Evolutionary conservation across 345 rosid species (phyloP).

Genomic region (Murraya koenigii): DNA sequence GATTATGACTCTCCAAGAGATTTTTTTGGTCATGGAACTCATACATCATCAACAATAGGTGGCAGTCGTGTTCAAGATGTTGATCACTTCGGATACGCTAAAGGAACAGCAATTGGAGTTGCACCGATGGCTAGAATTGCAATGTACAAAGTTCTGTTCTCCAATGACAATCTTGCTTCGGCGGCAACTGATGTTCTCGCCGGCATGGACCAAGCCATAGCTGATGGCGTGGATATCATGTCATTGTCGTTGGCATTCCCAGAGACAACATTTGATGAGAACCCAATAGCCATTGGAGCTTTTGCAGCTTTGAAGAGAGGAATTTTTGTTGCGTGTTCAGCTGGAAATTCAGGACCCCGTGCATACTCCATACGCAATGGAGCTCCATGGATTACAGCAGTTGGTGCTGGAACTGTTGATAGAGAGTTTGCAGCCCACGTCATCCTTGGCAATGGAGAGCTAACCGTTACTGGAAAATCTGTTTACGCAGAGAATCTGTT

Average conservation of each 20-base stretch:
- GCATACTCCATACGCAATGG: constrained; percentile 38
- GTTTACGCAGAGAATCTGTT: constrained; percentile 39
- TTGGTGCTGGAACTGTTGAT: constrained; percentile 3
- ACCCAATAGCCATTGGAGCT: constrained; percentile 56
- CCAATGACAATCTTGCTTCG: constrained; percentile 11
- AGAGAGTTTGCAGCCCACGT: constrained; percentile 30
- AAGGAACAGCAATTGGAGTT: constrained; percentile 38
- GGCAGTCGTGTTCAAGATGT: constrained; percentile 30
- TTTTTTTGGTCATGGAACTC: constrained; percentile 48
- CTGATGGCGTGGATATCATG: constrained; percentile 47
- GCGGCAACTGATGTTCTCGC: constrained; percentile 33
- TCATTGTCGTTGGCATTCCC: constrained; percentile 37
- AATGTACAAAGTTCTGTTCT: constrained; percentile 49
- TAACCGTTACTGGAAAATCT: constrained; percentile 29
- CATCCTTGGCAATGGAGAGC: constrained; percentile 18
- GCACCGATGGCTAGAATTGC: constrained; percentile 60
- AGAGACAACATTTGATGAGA: constrained; percentile 39
- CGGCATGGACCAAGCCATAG: constrained; percentile 37
- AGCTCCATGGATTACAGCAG: constrained; percentile 8
- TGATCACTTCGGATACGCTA: constrained; percentile 50
- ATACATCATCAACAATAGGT: constrained; percentile 49
- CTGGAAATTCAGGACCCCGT: constrained; percentile 45
- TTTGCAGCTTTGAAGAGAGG: constrained; percentile 51
- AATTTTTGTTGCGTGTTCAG: constrained; percentile 49
- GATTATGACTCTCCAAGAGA: constrained; percentile 58